These are phyloP conservation scores for Cadophora sp. DNA, from an alignment of 2,329 filamentous ascomycete species.

Conservation along the genomic window DNA sequence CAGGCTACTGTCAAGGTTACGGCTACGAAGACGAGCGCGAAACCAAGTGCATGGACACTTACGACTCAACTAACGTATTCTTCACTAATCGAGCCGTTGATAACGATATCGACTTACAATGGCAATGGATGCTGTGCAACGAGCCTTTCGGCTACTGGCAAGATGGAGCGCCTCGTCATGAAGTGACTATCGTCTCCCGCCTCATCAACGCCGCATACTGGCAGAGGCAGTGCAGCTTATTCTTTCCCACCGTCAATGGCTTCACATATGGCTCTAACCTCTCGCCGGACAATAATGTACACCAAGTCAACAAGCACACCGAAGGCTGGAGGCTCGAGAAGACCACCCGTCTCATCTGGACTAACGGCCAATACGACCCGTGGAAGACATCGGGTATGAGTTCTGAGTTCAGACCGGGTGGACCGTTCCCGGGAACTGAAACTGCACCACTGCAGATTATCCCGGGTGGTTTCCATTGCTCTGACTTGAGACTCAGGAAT, in stretches of 20 bases:
- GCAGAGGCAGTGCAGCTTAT: slow-evolving; percentile 60
- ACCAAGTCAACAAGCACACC: slow-evolving; percentile 58
- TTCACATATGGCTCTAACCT: slow-evolving; percentile 55
- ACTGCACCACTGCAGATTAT: slow-evolving; percentile 60
- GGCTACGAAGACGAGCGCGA: slow-evolving; percentile 53
- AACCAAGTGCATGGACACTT: slow-evolving; percentile 59
- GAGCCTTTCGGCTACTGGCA: slow-evolving; percentile 67
- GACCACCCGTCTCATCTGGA: slow-evolving; percentile 61
- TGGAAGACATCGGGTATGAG: slow-evolving; percentile 62
- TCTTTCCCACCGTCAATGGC: slow-evolving; percentile 59
- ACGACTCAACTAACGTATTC: slow-evolving; percentile 55
- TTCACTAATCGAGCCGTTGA: slow-evolving; percentile 56
- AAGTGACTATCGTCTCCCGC: slow-evolving; percentile 57
- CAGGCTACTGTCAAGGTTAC: slow-evolving; percentile 54
- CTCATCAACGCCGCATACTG: slow-evolving; percentile 58
- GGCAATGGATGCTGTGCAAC: slow-evolving; percentile 66
- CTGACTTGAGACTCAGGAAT: slow-evolving; percentile 57
- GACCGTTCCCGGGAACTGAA: slow-evolving; percentile 55
- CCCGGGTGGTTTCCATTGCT: slow-evolving; percentile 60
- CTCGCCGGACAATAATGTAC: slow-evolving; percentile 51
- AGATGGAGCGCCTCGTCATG: slow-evolving; percentile 54
- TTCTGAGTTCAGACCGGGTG: slow-evolving; percentile 59
- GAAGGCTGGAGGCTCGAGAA: slow-evolving; percentile 60
- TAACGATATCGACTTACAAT: slow-evolving; percentile 58
- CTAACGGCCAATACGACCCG: slow-evolving; percentile 65